Evolutionary conservation across 306 rosid species (phyloP).

Genomic region (Citrullus mucosospermus): DNA sequence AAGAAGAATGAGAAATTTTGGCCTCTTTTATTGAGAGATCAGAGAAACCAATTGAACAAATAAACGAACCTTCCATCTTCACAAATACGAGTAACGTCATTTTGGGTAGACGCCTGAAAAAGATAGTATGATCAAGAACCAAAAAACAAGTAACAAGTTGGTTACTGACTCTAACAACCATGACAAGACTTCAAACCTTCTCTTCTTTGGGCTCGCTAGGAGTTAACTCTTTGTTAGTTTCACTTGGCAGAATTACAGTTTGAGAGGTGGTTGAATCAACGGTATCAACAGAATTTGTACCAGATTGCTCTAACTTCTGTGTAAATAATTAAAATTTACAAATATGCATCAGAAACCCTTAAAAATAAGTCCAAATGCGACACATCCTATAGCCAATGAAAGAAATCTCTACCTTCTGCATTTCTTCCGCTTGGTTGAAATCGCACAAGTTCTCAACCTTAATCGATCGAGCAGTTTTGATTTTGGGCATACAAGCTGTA

Average conservation of each 20-base stretch:
- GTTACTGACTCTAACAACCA: slow-evolving; percentile 5
- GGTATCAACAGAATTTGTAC: slow-evolving; percentile 13
- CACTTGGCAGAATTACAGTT: slow-evolving; percentile 9
- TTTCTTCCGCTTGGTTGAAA: slow-evolving; percentile 60
- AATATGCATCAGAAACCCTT: slow-evolving; percentile 1
- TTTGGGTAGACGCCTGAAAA: slow-evolving; percentile 26
- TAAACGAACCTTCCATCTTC: slow-evolving; percentile 21
- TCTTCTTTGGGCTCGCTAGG: slow-evolving; percentile 18
- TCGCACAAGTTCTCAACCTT: slow-evolving; percentile 61
- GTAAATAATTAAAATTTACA: neutral
- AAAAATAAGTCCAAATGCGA: neutral
- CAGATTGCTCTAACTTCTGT: slow-evolving; percentile 36
- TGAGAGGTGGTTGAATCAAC: slow-evolving; percentile 15
- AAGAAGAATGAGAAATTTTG: neutral
- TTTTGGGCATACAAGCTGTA: slow-evolving; percentile 91
- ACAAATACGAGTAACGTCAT: slow-evolving; percentile 6
- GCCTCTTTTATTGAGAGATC: neutral
- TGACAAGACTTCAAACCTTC: slow-evolving; percentile 3
- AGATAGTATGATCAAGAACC: slow-evolving; percentile 3
- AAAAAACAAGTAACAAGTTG: slow-evolving; percentile 2
- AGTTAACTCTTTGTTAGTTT: slow-evolving; percentile 19
- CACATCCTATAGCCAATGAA: neutral
- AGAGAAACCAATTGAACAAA: neutral
- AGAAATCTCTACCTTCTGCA: slow-evolving; percentile 36
- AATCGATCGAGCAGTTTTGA: slow-evolving; percentile 70